A percentile compares a stretch with the other conserved stretches of the same genome.
phyloP scores from a whole-genome alignment of 176 grass and related monocot species.

The Cocos nucifera region DNA sequence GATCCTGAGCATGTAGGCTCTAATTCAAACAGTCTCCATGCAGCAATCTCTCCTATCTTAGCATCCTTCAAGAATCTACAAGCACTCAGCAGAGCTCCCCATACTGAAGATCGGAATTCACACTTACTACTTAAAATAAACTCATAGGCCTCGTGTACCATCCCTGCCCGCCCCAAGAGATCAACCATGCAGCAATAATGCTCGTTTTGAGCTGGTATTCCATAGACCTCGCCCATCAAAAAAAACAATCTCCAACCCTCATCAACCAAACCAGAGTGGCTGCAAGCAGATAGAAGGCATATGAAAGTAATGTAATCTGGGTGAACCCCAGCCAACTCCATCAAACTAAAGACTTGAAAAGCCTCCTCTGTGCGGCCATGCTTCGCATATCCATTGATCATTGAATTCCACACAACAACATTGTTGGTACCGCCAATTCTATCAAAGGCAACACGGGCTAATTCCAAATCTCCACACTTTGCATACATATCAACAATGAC shows the following conservation, averaged over 20 bases:
- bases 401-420: constrained; percentile 38
- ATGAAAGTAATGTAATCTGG: constrained; percentile 44
- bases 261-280: constrained; percentile 31
- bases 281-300: constrained; percentile 41
- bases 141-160: constrained; percentile 26
- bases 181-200: constrained; percentile 51
- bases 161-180: constrained; percentile 35
- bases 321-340: constrained; percentile 14
- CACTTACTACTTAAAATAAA: constrained; percentile 24
- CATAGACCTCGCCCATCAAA: constrained; percentile 25
- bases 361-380: constrained; percentile 31
- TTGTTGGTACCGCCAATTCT: constrained; percentile 17
- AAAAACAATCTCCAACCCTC: constrained; percentile 30
- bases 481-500: constrained; percentile 38
- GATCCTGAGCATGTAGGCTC: constrained; percentile 33
- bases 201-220: constrained; percentile 20
- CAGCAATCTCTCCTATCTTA: constrained; percentile 38
- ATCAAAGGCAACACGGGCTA: constrained; percentile 21
- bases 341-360: constrained; percentile 23
- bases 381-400: constrained; percentile 42
- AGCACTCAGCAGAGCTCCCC: constrained; percentile 40
- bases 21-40: constrained; percentile 27
- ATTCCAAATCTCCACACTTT: constrained; percentile 34
- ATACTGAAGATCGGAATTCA: constrained; percentile 21
- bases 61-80: constrained; percentile 18